Conservation (phyloP, 1,284 basidiomycete species). For the Agroathelia rolfsii region DNA sequence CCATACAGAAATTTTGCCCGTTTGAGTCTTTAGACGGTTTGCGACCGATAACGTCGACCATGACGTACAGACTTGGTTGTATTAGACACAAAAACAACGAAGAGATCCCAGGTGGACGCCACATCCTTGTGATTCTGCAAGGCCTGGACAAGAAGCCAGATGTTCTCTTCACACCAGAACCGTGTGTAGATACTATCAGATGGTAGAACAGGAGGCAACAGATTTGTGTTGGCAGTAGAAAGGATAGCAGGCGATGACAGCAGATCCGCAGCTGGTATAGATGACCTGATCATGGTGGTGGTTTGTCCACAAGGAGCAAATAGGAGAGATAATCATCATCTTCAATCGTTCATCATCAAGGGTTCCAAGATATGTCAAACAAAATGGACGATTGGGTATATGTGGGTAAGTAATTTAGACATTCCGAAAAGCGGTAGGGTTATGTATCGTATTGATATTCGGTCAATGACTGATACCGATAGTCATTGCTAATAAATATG, state of each 20-base stretch:
- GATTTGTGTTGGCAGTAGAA: conserved; percentile 5
- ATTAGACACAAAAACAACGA: conserved; percentile 61
- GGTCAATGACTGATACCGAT: too few species aligned
- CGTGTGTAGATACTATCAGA: conserved; percentile 24
- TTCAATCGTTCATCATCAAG: too few species aligned
- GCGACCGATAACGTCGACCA: conserved; percentile 1
- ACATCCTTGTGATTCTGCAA: conserved; percentile 27
- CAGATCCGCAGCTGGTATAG: too few species aligned
- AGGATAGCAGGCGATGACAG: conserved; percentile 8
- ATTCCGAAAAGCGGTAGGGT: too few species aligned
- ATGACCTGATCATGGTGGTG: too few species aligned
- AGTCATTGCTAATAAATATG: too few species aligned
- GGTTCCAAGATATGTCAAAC: too few species aligned
- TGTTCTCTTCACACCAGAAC: conserved; percentile 62
- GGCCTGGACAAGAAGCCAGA: conserved; percentile 44
- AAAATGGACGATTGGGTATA: too few species aligned
- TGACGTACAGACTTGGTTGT: conserved; percentile 37
- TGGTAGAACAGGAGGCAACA: conserved; percentile 21
- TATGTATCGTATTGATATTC: too few species aligned
- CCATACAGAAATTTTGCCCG: neutral
- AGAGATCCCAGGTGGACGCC: conserved; percentile 35
- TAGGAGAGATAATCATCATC: too few species aligned
- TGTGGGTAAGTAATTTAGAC: too few species aligned
- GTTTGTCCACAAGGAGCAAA: too few species aligned
- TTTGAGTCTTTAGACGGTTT: neutral